phyloP scores from a whole-genome alignment of 331 rosid species.

The Telfairia occidentalis region DNA sequence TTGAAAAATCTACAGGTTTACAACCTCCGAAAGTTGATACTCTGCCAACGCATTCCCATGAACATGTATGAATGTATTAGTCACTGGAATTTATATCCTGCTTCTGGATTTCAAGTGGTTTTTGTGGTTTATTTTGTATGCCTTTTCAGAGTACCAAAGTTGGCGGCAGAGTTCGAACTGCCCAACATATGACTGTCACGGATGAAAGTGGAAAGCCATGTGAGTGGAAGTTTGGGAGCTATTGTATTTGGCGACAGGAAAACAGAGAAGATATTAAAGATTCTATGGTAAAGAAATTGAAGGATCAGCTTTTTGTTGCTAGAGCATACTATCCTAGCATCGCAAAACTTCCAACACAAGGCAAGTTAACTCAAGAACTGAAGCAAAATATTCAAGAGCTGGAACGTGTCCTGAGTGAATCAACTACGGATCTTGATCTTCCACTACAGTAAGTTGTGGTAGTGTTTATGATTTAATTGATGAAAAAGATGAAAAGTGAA shows the following conservation, averaged over 20 bases:
- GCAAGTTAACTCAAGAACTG: constrained; percentile 62
- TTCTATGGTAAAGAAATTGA: constrained; percentile 63
- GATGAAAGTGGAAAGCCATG: constrained; percentile 63
- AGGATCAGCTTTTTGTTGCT: constrained; percentile 90
- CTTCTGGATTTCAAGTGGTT: constrained; percentile 14
- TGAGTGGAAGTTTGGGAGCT: constrained; percentile 78
- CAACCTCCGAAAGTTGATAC: constrained; percentile 25
- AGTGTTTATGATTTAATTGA: constrained; percentile 14
- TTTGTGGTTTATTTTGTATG: constrained; percentile 21
- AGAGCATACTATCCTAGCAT: constrained; percentile 89
- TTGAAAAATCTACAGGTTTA: constrained; percentile 30
- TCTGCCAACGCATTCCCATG: constrained; percentile 28
- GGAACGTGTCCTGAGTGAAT: constrained; percentile 87
- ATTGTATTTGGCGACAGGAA: constrained; percentile 74
- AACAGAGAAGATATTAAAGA: constrained; percentile 83
- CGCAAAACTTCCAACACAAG: constrained; percentile 73
- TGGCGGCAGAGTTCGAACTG: constrained; percentile 22
- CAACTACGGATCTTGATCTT: constrained; percentile 81
- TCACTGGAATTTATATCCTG: constrained; percentile 14
- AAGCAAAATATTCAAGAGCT: constrained; percentile 85
- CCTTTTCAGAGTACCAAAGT: constrained; percentile 45
- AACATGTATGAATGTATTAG: constrained; percentile 40
- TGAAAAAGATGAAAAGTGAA: background rate
- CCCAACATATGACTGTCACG: constrained; percentile 22
- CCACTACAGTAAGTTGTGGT: constrained; percentile 62